Base-by-base conservation (phyloP, 1,284 basidiomycete genomes). In the Grifola frondosa region DNA sequence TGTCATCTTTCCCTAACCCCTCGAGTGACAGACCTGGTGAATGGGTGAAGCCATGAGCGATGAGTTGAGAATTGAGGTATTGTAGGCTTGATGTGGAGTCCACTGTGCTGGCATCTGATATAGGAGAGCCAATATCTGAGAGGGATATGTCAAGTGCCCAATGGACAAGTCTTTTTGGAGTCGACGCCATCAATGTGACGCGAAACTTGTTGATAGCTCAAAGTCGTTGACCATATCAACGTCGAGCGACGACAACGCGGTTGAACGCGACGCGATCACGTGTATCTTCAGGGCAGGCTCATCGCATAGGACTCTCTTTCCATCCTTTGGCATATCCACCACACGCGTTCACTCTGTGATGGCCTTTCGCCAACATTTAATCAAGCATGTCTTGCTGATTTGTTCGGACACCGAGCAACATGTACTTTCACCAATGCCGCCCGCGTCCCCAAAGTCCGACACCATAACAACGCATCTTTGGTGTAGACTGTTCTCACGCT, bases 21-120 rank as follows among this genome's bases (percentile, higher is more conserved):
- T 84, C 80, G 9, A 91, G 67, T 20, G 73, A 75, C 7, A 87
- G 60, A 2, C 87, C 87, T 0, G 83, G 78, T 0, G 74, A 59
- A 25, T 80, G 66, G 0, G 79, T 67, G 59, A 88, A 93, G 9
- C 92, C 91, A 67, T 93, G 88, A 1, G 87, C 79, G 30, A 88
- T 64, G 4, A 93, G 75, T 55, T 91, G 88, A 16, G 81, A 69
- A 62, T 90, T 91, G 58, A 91, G 73, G 51, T 86, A 88, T 49
- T 83, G 79, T 21, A 88, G 62, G 28, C 63, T 66, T 1, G 66
- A 66, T 1, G 64, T 57, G 12, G 62, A 62, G 6, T 61, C 55
- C 2, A 57, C 42, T 7, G 63, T 62, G 12, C 57, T 47, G 9
- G 48, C 49, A 13, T 61, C 58, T n/a, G 57, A 57, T 41, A 59